Conservation (phyloP, 106 monocot species). For the Acanthochlamys bracteata region DNA sequence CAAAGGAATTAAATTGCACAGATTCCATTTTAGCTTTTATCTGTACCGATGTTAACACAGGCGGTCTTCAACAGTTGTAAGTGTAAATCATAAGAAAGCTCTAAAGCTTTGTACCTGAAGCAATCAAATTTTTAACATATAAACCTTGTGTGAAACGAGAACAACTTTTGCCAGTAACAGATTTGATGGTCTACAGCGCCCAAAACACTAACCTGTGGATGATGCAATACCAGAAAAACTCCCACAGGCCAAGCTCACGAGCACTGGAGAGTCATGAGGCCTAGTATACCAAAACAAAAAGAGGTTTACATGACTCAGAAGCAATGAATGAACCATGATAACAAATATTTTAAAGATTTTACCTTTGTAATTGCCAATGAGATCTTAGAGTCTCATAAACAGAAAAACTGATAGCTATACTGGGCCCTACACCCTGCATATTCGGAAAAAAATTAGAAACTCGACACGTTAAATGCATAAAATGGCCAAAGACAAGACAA, state of each 20-base stretch:
- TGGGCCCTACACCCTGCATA: slow-evolving; percentile 84
- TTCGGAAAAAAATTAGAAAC: slow-evolving; percentile 5
- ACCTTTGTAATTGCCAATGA: slow-evolving; percentile 71
- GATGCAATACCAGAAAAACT: slow-evolving; percentile 89
- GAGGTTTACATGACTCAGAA: not conserved
- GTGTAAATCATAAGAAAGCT: too few relatives aligned
- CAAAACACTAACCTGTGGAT: slow-evolving; percentile 53
- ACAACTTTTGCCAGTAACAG: too few relatives aligned
- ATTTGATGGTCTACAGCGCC: not conserved
- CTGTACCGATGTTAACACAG: too few relatives aligned
- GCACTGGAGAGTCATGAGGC: slow-evolving; percentile 55
- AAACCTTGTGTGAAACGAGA: too few relatives aligned
- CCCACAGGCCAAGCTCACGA: slow-evolving; percentile 78
- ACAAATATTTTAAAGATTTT: not conserved
- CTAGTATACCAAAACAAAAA: slow-evolving; percentile 18
- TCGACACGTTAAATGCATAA: not conserved
- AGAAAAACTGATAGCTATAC: slow-evolving; percentile 81
- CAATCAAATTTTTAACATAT: too few relatives aligned
- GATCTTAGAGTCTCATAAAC: slow-evolving; percentile 76
- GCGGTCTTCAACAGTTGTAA: too few relatives aligned
- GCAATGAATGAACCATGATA: not conserved
- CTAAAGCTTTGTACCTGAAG: too few relatives aligned
- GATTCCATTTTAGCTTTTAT: too few relatives aligned
- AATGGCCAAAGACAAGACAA: not conserved
- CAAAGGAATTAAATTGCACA: too few relatives aligned